Evolutionary conservation across 208 protist species (phyloP).

Genomic region (Histomonas meleagridis): DNA sequence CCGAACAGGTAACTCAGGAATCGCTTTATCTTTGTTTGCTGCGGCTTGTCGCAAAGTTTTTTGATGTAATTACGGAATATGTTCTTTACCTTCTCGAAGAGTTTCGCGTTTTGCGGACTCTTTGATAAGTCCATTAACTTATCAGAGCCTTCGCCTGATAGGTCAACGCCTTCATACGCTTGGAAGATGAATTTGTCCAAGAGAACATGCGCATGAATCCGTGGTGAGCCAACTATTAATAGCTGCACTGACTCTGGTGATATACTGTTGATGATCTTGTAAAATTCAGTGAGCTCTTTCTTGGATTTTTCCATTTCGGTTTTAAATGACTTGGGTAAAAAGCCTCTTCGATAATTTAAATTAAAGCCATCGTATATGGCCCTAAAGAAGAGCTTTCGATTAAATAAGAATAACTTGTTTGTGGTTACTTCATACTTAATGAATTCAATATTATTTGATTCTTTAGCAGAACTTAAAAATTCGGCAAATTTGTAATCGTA

Average conservation of each 20-base stretch:
- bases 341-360: neutral
- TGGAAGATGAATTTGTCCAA: neutral
- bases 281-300: neutral
- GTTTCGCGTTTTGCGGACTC: neutral
- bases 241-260: neutral
- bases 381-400: neutral
- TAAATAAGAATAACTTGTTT: neutral
- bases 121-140: neutral
- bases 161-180: neutral
- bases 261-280: neutral
- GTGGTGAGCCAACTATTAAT: neutral
- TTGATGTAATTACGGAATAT: neutral
- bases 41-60: neutral
- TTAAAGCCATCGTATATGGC: neutral
- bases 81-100: neutral
- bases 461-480: neutral
- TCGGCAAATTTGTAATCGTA: neutral
- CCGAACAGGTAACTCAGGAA: neutral
- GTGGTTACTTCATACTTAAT: no score
- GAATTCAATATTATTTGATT: neutral
- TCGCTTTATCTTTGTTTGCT: neutral
- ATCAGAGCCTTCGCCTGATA: neutral
- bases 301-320: neutral
- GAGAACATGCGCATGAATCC: neutral
- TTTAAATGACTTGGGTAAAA: neutral